Evolutionary conservation across 1,284 basidiomycete species (phyloP), one percentile per base, ranked within the genome.

Genomic region (Pseudozyma thailandica): DNA sequence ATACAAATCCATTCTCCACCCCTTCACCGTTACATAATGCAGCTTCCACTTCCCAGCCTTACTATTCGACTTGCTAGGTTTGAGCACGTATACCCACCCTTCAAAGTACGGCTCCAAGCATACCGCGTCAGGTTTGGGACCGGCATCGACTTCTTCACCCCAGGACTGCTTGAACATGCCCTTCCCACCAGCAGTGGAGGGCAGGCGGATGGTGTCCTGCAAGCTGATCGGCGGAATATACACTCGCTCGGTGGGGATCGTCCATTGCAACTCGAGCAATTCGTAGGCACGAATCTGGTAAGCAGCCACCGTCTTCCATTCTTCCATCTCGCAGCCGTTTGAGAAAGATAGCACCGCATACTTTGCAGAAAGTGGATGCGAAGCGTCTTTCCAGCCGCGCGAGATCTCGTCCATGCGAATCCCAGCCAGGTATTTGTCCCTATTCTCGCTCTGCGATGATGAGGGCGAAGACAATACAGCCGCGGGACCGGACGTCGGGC

Each of bases 1-100:
- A 31, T 70, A 72, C 46, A 79, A 6, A 42, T 64, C 62, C 16
- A 77, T 37, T 2, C 59, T 55, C 65, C 72, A 62, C 3, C 73
- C 75, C 30, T 70, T 65, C 16, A 77, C 42, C 38, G 58, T 63
- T 15, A 79, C 28, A 43, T 48, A 79, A 13, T 74, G 75, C 50
- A 77, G 44, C 54, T 77, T 79, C 77, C 77, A 79, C 39, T 68
- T 68, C n/a, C 57, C 71, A 20, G 56, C 13, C 7, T 66, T 68
- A 16, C 26, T 20, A 20, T 47, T 26, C 15, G 30, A 23, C 25
- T 49, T 58, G n/a, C 5, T 26, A 21, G 50, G 55, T 50, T 77
- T 76, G 51, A 70, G 58, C 18, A 77, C 56, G 50, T 79, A 79
- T 12, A 71, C 61, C 72, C 72, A 79, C 3, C 52, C 73, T 51